Evolutionary conservation across 257 asterid species (phyloP).

Genomic region (Phtheirospermum japonicum): DNA sequence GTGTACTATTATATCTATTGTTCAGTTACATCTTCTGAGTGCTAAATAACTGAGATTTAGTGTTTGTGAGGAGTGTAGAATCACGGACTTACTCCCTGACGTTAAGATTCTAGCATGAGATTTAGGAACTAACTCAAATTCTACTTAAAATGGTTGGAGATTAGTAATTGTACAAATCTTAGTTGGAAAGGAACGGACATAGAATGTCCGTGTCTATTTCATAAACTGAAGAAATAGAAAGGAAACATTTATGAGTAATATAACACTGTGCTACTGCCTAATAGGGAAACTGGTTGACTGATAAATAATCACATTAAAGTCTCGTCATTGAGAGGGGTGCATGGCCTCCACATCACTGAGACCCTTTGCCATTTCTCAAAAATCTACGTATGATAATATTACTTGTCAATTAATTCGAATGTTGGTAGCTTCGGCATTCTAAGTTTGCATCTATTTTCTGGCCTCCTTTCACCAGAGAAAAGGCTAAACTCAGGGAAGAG

Average conservation of each 20-base stretch:
- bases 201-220: not conserved
- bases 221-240: not conserved
- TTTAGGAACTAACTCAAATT: not conserved
- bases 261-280: not conserved
- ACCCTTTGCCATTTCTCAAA: too few relatives aligned
- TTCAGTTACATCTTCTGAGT: too few relatives aligned
- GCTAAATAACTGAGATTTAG: constrained; percentile 9
- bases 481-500: constrained; percentile 72
- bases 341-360: too few relatives aligned
- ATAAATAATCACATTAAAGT: not conserved
- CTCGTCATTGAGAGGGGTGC: too few relatives aligned
- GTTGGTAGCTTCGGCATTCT: not conserved
- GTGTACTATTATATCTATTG: too few relatives aligned
- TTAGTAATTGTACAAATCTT: not conserved
- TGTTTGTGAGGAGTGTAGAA: constrained; percentile 3
- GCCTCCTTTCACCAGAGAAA: constrained; percentile 57
- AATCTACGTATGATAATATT: too few relatives aligned
- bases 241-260: not conserved
- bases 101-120: not conserved
- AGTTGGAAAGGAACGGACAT: not conserved
- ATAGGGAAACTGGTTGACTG: not conserved
- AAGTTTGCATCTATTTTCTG: too few relatives aligned
- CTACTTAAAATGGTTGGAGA: constrained; percentile 2
- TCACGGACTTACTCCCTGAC: constrained; percentile 1
- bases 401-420: too few relatives aligned